phyloP scores from a whole-genome alignment of 1,284 basidiomycete species.

The Ganoderma lingzhi region DNA sequence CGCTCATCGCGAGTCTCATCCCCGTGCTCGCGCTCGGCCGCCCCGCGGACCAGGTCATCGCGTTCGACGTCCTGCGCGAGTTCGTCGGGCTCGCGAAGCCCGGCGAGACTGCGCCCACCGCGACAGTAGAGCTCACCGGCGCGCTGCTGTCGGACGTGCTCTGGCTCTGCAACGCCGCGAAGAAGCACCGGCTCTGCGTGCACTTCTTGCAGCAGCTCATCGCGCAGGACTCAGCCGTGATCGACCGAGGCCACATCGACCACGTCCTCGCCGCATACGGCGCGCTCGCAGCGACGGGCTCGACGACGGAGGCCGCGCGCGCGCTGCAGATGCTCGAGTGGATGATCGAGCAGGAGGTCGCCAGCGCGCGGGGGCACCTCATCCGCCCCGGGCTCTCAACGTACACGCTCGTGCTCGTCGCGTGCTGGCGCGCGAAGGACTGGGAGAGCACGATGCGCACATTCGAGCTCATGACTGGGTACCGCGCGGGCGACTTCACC shows the following conservation, averaged over 20 bases:
- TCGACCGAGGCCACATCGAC: slow-evolving; percentile 64
- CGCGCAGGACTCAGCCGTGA: slow-evolving; percentile 44
- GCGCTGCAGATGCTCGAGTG: slow-evolving; percentile 68
- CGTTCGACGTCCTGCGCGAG: slow-evolving; percentile 67
- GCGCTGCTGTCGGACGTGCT: slow-evolving; percentile 63
- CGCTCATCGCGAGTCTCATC: slow-evolving; percentile 58
- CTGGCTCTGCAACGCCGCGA: slow-evolving; percentile 58
- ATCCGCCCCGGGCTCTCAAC: slow-evolving; percentile 58
- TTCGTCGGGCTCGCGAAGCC: slow-evolving; percentile 65
- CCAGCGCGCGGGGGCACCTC: slow-evolving; percentile 42
- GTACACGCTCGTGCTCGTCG: slow-evolving; percentile 61
- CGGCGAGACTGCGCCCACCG: slow-evolving; percentile 46
- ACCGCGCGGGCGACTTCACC: slow-evolving; percentile 59
- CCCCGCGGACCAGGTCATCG: slow-evolving; percentile 64
- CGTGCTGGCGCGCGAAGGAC: slow-evolving; percentile 67
- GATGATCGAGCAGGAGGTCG: slow-evolving; percentile 61
- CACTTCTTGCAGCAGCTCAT: slow-evolving; percentile 68
- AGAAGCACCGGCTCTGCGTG: slow-evolving; percentile 54
- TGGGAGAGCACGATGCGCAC: slow-evolving; percentile 63
- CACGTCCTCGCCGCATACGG: slow-evolving; percentile 62
- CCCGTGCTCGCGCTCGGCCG: slow-evolving; percentile 61
- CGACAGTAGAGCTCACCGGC: slow-evolving; percentile 50
- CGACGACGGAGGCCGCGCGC: slow-evolving; percentile 42
- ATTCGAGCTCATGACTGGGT: slow-evolving; percentile 75
- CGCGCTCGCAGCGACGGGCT: slow-evolving; percentile 48